Percentiles rank a stretch among this genome's conserved stretches.
These are phyloP conservation scores for Testicularia cyperi DNA, from an alignment of 1,284 basidiomycete species.

Conservation along the genomic window DNA sequence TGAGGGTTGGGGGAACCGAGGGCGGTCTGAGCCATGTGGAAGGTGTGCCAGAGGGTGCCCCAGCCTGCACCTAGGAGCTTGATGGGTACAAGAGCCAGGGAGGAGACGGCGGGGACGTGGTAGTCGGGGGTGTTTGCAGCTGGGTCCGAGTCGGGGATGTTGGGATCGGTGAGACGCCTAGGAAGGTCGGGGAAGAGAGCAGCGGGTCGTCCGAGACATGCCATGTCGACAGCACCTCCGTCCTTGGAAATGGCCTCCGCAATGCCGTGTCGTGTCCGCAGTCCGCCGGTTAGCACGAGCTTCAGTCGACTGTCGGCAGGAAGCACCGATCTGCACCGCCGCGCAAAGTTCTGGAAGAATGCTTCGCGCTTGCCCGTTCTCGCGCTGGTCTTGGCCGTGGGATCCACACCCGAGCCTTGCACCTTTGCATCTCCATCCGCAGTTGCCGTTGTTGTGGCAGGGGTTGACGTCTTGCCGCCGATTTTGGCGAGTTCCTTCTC, in stretches of 20 bases:
- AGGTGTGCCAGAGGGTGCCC: conserved; percentile 39
- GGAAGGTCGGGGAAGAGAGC: conserved; percentile 71
- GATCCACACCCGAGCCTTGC: conserved; percentile 21
- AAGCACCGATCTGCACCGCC: conserved; percentile 57
- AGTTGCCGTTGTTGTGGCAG: background rate
- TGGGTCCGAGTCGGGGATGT: conserved; percentile 16
- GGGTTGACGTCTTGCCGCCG: conserved; percentile 1
- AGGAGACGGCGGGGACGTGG: conserved; percentile 38
- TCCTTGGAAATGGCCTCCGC: conserved; percentile 62
- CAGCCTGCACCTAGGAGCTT: conserved; percentile 57
- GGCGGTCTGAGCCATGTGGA: conserved; percentile 33
- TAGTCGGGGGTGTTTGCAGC: conserved; percentile 45
- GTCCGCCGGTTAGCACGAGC: conserved; percentile 77
- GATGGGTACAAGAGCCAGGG: conserved; percentile 47
- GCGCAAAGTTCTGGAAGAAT: conserved; percentile 62
- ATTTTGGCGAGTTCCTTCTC: conserved; percentile 47
- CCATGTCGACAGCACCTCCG: conserved; percentile 64
- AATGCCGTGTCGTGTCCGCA: conserved; percentile 69
- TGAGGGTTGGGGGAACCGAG: conserved; percentile 3
- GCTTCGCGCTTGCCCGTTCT: conserved; percentile 62
- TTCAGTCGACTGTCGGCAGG: conserved; percentile 61
- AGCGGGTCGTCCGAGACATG: conserved; percentile 75
- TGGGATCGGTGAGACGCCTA: conserved; percentile 36
- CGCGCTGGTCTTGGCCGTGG: conserved; percentile 13
- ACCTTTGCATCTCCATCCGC: conserved; percentile 9